A percentile compares a stretch with the other conserved stretches of the same genome.
These are phyloP conservation scores for Claviceps purpurea DNA, from an alignment of 2,329 filamentous ascomycete species.

Conservation along the genomic window DNA sequence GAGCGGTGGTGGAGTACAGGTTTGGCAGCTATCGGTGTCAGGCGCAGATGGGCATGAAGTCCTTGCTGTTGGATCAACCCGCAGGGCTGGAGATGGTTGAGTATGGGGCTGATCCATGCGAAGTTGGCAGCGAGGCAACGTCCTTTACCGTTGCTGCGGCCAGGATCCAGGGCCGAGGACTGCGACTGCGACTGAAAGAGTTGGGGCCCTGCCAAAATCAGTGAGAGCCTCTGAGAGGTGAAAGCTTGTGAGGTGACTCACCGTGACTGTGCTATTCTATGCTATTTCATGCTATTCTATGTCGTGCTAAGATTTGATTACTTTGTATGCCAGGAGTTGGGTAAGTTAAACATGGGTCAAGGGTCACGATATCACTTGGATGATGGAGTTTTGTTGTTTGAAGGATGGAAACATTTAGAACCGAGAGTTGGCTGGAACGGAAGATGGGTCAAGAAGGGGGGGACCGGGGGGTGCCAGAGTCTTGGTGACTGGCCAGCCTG, in stretches of 20 bases:
- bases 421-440: no score
- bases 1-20: slow-evolving; percentile 31
- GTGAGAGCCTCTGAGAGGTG: not conserved
- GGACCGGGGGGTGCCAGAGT: no score
- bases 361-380: no score
- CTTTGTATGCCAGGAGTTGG: no score
- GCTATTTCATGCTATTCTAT: no score
- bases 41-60: slow-evolving; percentile 33
- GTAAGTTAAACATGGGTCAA: no score
- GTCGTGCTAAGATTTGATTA: no score
- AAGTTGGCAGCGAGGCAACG: slow-evolving; percentile 19
- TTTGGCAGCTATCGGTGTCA: slow-evolving; percentile 44
- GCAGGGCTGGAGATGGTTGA: slow-evolving; percentile 23
- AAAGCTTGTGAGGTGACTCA: not conserved
- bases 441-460: no score
- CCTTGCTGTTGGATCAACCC: slow-evolving; percentile 22
- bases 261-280: not conserved
- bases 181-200: slow-evolving; percentile 3
- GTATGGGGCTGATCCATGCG: slow-evolving; percentile 25
- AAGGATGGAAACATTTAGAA: no score
- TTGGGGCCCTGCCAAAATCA: not conserved
- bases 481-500: no score
- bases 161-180: slow-evolving; percentile 19
- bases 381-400: no score
- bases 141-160: slow-evolving; percentile 20